Base-by-base conservation (phyloP, 2,329 filamentous ascomycete species). In the Dryadomyces quercus-mongolicae region DNA sequence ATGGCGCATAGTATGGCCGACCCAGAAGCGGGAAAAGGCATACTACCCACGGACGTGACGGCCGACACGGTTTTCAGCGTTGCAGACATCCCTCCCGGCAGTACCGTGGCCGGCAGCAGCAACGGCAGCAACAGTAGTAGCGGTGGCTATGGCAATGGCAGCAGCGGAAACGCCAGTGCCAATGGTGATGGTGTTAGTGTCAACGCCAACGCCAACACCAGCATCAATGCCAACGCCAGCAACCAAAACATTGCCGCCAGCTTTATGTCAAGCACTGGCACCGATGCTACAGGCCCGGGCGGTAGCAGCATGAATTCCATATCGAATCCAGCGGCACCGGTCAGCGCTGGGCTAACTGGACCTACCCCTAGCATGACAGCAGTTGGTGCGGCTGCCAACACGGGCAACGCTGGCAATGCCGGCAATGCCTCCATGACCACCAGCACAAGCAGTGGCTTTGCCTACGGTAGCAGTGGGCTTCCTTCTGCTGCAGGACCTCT, bases 11-110 rank as follows among this genome's bases (percentile, higher is more conserved):
- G 69, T 54, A 66, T 74, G 42, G 69, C 70, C 48, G 84, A 88
- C 63, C 81, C 83, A 9, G 84, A 88, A 66, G 78, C 77, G 40
- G 82, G 74, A 53, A 84, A 81, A 57, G 64, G 61, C 12, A 57
- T 61, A 8, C 59, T 67, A 5, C 66, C 68, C 20, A 55, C 69
- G 8, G 69, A 74, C 18, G 56, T 61, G 13, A 62, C 68, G 15
- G 68, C 69, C 21, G 71, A 74, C 34, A 66, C 68, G 44, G 75
- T 76, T 25, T 77, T 81, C 60, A 73, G 69, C 50, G 73, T 73
- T n/a, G 67, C 75, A 16, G 52, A 53, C 9, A 22, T 20, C 5
- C 36, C 22, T 6, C 12, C 15, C 15, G 25, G 31, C 44, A 22
- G 45, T 21, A 16, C 6, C 15, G 21, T 15, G n/a, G 20, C 10